phyloP scores from a whole-genome alignment of 306 rosid genomes.

The Prunus dulcis region DNA sequence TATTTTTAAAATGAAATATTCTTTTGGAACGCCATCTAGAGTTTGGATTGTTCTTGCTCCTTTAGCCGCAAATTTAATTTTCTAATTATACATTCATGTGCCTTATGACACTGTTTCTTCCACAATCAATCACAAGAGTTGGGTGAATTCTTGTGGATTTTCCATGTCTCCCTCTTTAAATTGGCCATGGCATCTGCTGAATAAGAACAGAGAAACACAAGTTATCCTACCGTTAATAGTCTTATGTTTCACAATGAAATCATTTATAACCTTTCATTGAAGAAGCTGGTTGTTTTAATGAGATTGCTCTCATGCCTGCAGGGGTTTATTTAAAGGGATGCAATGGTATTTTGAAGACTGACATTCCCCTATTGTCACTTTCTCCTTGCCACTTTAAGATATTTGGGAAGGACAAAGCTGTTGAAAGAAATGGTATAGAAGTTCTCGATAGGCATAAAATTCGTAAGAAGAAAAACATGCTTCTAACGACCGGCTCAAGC shows the following conservation, averaged over 20 bases:
- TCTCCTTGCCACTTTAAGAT: conserved; percentile 72
- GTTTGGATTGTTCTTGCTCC: background rate
- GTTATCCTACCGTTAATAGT: background rate
- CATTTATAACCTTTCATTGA: background rate
- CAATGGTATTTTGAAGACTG: conserved; percentile 42
- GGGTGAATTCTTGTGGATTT: background rate
- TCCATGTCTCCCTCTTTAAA: background rate
- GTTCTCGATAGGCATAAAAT: conserved; percentile 36
- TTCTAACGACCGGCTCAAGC: conserved; percentile 40
- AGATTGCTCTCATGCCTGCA: conserved; percentile 36
- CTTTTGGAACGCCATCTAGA: background rate
- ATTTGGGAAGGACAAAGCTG: conserved; percentile 36
- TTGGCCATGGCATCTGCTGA: background rate
- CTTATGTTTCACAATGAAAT: background rate
- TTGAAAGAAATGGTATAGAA: conserved; percentile 59
- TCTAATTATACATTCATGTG: background rate
- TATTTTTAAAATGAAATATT: background rate
- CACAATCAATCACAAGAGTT: background rate
- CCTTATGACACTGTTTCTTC: background rate
- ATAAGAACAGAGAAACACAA: background rate
- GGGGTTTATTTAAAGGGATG: conserved; percentile 80
- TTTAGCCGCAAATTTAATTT: background rate
- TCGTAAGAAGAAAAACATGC: conserved; percentile 41
- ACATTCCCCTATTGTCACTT: conserved; percentile 53
- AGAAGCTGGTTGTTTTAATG: conserved; percentile 17